A percentile compares a stretch with the other conserved stretches of the same genome.
phyloP scores from a whole-genome alignment of 2,329 filamentous ascomycete species.

The Aureobasidium sp. region DNA sequence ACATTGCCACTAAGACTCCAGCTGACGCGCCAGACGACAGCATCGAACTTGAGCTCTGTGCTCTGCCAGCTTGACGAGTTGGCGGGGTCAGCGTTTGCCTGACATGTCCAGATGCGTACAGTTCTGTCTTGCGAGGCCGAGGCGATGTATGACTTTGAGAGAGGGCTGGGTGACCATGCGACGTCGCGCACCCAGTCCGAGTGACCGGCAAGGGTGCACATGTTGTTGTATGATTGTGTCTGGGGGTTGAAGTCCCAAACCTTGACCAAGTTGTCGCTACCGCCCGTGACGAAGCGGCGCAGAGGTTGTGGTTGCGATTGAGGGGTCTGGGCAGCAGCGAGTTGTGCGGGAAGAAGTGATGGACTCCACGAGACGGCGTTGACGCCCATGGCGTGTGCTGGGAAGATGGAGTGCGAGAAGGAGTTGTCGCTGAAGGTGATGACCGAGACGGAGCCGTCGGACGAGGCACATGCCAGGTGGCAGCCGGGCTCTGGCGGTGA shows the following conservation, averaged over 20 bases:
- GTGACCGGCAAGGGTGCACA: constrained; percentile 69
- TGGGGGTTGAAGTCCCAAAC: constrained; percentile 74
- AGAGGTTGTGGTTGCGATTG: constrained; percentile 44
- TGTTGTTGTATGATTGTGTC: constrained; percentile 28
- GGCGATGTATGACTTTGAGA: constrained; percentile 95
- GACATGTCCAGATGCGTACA: constrained; percentile 84
- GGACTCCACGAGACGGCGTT: constrained; percentile 97
- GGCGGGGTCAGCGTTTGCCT: constrained; percentile 33
- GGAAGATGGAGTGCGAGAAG: constrained; percentile 84
- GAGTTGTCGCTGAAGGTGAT: constrained; percentile 95
- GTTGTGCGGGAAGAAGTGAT: constrained; percentile 71
- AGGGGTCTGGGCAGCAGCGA: constrained; percentile 60
- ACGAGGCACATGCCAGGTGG: constrained; percentile 87
- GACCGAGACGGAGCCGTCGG: constrained; percentile 86
- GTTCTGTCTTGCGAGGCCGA: constrained; percentile 95
- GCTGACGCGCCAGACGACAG: constrained; percentile 89
- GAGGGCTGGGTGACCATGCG: constrained; percentile 89
- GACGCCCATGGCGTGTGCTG: constrained; percentile 86
- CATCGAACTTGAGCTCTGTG: constrained; percentile 81
- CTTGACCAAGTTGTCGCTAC: constrained; percentile 88
- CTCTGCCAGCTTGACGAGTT: constrained; percentile 66
- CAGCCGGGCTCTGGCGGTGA: constrained; percentile 95
- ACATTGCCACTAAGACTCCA: constrained; percentile 98
- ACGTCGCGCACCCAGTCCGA: constrained; percentile 97
- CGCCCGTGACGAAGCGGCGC: constrained; percentile 86